Conservation (phyloP, 2,329 filamentous ascomycete genomes). For the Exserohilum rostratum region DNA sequence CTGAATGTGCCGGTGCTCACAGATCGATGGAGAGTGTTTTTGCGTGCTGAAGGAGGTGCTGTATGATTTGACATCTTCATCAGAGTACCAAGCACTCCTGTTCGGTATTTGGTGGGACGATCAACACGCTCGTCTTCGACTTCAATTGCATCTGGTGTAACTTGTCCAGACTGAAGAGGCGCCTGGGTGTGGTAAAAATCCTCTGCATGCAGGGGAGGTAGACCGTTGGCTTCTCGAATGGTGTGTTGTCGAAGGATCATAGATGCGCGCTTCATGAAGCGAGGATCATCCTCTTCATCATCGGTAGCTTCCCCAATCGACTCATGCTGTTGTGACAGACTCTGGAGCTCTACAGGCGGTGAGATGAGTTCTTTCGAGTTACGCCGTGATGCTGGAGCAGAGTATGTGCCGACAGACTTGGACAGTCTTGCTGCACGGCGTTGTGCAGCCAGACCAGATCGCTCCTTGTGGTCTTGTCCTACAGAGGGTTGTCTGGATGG, state of each 20-base stretch:
- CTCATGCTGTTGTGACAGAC: conserved; percentile 22
- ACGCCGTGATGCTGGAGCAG: conserved; percentile 43
- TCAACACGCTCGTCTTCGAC: conserved; percentile 69
- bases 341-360: conserved; percentile 27
- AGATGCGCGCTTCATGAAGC: conserved; percentile 51
- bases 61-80: conserved; percentile 58
- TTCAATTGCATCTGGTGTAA: conserved; percentile 57
- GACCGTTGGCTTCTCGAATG: conserved; percentile 18
- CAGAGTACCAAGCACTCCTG: conserved; percentile 74
- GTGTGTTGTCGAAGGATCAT: conserved; percentile 44
- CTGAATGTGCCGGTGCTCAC: conserved; percentile 39
- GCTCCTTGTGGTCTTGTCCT: conserved; percentile 32
- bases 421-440: conserved; percentile 44
- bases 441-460: conserved; percentile 44
- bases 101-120: conserved; percentile 70
- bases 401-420: conserved; percentile 45
- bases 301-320: conserved; percentile 25
- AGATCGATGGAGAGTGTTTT: conserved; percentile 28
- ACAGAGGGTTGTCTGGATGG: conserved; percentile 10
- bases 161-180: conserved; percentile 52
- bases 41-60: conserved; percentile 10
- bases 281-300: conserved; percentile 39
- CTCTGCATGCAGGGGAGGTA: conserved; percentile 27
- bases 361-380: conserved; percentile 42
- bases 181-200: conserved; percentile 41